Evolutionary conservation across 305 asterid genomes (phyloP), one percentile per base, ranked within the genome.

Genomic region (Nicotiana rustica): DNA sequence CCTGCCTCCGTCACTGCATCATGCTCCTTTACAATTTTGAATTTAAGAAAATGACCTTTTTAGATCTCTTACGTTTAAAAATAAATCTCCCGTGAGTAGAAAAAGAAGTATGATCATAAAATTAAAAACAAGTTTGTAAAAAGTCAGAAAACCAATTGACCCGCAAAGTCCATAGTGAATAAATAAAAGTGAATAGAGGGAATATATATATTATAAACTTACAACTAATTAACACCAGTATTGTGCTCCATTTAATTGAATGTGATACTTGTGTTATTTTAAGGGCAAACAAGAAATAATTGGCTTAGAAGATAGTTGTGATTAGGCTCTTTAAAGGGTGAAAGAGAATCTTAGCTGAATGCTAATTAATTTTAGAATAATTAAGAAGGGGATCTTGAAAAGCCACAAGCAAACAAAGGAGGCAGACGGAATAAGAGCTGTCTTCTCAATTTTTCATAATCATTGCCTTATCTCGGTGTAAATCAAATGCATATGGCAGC

Each of bases 351-450:
- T 57, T 36, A 3, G n/a, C 21, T 56, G 8, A 62, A 49, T 33
- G 5, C 10, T 41, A 38, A 33, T 33, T 33, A 33, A 33, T 0
- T 33, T 33, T 41, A n/a, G 17, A 14, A 17, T 36, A 80, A 8
- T 10, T 12, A 38, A 57, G 29, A n/a, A 67, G 18, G 59, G 75
- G 78, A 78, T 82, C 85, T 64, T 49, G 35, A 18, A 78, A 55
- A 31, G 65, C 59, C 77, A 82, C 67, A 75, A 77, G 13, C 70
- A 55, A 68, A 29, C 62, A 67, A 68, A 36, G 6, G 76, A 62
- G 82, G 77, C 7, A 44, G 80, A 59, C 79, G 12, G 29, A 21
- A 52, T 49, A 52, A 59, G 66, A 79, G 83, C 67, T 79, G 86
- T 67, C 86, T 13, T 79, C 36, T 60, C 36, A 41, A 6, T 38